Evolutionary conservation across 768 basidiomycete species (phyloP), one percentile per base, ranked within the genome.

Genomic region (Tylopilus rubrobrunneus): DNA sequence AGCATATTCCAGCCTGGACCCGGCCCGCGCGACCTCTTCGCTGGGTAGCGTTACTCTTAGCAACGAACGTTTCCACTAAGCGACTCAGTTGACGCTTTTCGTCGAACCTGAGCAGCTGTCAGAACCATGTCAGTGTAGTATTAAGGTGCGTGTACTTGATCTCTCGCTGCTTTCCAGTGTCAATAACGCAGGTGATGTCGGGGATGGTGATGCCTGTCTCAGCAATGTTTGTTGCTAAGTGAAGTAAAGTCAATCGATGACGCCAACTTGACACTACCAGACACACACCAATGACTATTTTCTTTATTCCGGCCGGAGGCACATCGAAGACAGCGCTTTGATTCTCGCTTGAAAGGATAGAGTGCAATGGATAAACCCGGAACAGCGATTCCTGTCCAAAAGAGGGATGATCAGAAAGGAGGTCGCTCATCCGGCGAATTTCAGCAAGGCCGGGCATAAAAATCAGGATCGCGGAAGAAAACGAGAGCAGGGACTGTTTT

Each of bases 201-300:
- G 96, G 96, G 51, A 99, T 99, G 2, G 97, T 99, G 51, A 99
- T 91, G 61, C 96, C 96, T 14, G 96, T 99, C 71, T 99, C 96
- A 15, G 92, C 89, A 61, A 95, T 92, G 64, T 96, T 92, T 33
- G 92, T 92, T 3, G 90, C 90, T 92, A 45, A 34, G 25, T 41
- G 17, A 50, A 15, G 10, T 12, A 5, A 57, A 17, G 51, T 52
- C 37, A 55, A 43, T 25, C 44, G 4, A 28, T 28, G 25, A 11
- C 5, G 17, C 45, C 45, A 44, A 43, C 23, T 28, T 34, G 9
- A 41, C 55, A 51, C 14, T 43, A 44, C 17, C 21, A 61, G n/a
- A 44, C 34, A 28, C 78, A 39, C 65, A 93, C 93, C 89, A 40
- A 99, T 86, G 46, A 99, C 97, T 60, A 99, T 95, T 73, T 99